Percentiles rank a stretch among this genome's conserved stretches.
These are phyloP conservation scores for Mucor velutinosus DNA, from an alignment of 371 early-diverging fungal species.

Conservation along the genomic window DNA sequence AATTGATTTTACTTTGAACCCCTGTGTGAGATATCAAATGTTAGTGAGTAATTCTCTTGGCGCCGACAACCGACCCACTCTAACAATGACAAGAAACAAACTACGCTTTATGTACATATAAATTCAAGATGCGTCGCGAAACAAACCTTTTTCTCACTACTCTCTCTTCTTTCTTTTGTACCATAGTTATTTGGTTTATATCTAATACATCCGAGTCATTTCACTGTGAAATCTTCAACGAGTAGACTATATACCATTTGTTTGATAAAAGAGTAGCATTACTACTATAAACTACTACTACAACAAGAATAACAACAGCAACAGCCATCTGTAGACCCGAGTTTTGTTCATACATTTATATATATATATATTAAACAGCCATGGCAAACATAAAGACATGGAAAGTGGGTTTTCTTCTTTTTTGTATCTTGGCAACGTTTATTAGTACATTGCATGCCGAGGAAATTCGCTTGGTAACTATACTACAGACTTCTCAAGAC, in stretches of 20 bases:
- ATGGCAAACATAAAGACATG: slow-evolving; percentile 4
- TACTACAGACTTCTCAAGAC: neutral
- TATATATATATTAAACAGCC: neutral
- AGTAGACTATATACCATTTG: neutral
- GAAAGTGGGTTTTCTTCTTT: neutral
- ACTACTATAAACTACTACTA: neutral
- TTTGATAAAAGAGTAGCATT: neutral
- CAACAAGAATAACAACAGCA: neutral
- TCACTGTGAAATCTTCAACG: neutral
- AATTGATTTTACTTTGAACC: neutral
- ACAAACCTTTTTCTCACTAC: neutral
- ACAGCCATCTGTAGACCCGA: neutral
- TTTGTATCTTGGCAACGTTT: slow-evolving; percentile 3
- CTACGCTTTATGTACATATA: neutral
- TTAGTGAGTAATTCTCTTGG: neutral
- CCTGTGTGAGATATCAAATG: neutral
- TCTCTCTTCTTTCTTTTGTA: neutral
- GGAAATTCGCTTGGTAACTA: slow-evolving; percentile 18
- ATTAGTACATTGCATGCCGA: slow-evolving; percentile 8
- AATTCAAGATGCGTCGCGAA: slow-evolving; percentile 4
- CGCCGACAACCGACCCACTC: neutral
- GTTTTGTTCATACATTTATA: neutral
- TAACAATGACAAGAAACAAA: neutral
- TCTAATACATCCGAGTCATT: neutral
- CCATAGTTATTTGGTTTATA: neutral